Conservation (phyloP, 2,329 filamentous ascomycete species). For the Seiridium cupressi region DNA sequence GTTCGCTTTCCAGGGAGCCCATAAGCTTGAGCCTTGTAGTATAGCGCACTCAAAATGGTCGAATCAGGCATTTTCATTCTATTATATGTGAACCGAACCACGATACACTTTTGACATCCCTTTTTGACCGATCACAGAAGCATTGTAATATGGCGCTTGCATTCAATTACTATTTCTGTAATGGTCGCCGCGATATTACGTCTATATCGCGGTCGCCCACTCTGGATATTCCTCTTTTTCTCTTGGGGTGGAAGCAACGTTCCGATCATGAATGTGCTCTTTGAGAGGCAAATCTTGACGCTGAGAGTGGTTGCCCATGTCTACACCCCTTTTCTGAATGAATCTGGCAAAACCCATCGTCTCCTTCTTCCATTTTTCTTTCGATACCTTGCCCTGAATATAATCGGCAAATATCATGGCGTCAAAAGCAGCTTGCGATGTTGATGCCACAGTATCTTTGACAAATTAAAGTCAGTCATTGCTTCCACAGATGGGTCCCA, state of each 20-base stretch:
- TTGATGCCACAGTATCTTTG: slow-evolving; percentile 34
- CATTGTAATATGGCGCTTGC: no score
- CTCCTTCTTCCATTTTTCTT: slow-evolving; percentile 30
- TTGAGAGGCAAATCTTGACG: slow-evolving; percentile 25
- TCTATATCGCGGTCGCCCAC: slow-evolving; percentile 21
- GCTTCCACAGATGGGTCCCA: no score
- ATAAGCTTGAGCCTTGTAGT: no score
- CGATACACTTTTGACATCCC: no score
- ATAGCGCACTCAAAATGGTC: no score
- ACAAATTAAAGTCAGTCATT: no score
- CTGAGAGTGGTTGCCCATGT: slow-evolving; percentile 34
- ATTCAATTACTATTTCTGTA: no score
- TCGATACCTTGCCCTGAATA: slow-evolving; percentile 25
- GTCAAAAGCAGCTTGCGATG: slow-evolving; percentile 36
- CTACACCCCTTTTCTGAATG: slow-evolving; percentile 30
- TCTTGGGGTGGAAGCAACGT: slow-evolving; percentile 28
- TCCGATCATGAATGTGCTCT: slow-evolving; percentile 32
- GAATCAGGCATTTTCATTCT: no score
- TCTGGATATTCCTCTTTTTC: slow-evolving; percentile 29
- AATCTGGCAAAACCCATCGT: slow-evolving; percentile 32
- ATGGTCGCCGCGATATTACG: no score
- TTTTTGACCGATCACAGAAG: no score
- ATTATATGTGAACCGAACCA: no score
- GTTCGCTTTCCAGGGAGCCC: no score
- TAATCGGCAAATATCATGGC: slow-evolving; percentile 33